A percentile compares a stretch with the other conserved stretches of the same genome.
phyloP scores from a whole-genome alignment of 164 flowering plant genomes.

The Berberis thunbergii region DNA sequence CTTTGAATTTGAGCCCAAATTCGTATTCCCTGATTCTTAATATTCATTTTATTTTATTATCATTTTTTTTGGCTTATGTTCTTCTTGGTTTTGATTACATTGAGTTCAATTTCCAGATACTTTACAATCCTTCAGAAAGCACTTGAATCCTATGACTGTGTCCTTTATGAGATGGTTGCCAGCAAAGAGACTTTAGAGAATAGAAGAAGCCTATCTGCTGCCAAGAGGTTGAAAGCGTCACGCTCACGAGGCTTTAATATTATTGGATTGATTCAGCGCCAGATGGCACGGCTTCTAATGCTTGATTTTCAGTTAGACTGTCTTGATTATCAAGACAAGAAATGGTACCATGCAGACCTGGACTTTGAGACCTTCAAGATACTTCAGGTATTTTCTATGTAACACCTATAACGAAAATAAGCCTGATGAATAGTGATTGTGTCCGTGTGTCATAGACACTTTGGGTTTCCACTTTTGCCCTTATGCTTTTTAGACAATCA shows the following conservation, averaged over 20 bases:
- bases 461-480: background rate
- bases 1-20: no score
- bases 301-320: constrained; percentile 95
- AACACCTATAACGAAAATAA: no score
- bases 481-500: no score
- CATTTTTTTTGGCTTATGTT: background rate
- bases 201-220: constrained; percentile 33
- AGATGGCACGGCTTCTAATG: constrained; percentile 67
- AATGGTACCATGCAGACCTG: constrained; percentile 95
- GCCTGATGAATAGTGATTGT: background rate
- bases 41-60: background rate
- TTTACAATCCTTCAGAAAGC: constrained; percentile 69
- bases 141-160: constrained; percentile 77
- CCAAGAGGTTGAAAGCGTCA: constrained; percentile 43
- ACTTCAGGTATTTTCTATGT: constrained; percentile 55
- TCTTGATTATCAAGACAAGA: constrained; percentile 68
- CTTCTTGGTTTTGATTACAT: background rate
- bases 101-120: constrained; percentile 44
- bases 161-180: constrained; percentile 96
- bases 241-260: constrained; percentile 65
- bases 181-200: constrained; percentile 83
- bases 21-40: no score
- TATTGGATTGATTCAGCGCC: constrained; percentile 79
- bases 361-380: constrained; percentile 83
- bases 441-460: background rate